Conservation (phyloP, 2,329 filamentous ascomycete species). For the Rutstroemia sp. region DNA sequence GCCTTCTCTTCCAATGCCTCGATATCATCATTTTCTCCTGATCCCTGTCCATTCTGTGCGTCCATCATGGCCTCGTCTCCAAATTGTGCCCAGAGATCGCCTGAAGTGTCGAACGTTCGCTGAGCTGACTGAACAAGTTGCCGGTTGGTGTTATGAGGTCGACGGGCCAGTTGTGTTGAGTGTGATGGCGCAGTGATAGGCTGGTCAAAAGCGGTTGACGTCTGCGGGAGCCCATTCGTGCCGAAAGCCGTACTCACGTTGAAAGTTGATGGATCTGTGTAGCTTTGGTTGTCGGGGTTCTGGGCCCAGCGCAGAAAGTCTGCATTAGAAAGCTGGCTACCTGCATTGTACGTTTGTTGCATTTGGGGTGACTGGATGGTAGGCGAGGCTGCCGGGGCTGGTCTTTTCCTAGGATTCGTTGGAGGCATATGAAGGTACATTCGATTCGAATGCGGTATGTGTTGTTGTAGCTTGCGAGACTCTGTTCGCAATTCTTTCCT, state of each 20-base stretch:
- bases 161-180: slow-evolving; percentile 28
- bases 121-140: slow-evolving; percentile 26
- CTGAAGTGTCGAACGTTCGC: slow-evolving; percentile 22
- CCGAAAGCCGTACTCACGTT: slow-evolving; percentile 22
- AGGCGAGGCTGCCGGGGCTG: slow-evolving; percentile 66
- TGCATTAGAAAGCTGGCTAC: slow-evolving; percentile 39
- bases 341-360: slow-evolving; percentile 41
- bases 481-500: background rate
- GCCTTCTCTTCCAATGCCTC: slow-evolving; percentile 75
- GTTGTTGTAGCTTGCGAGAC: background rate
- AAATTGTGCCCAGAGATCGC: slow-evolving; percentile 35
- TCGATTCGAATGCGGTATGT: slow-evolving; percentile 7
- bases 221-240: slow-evolving; percentile 16
- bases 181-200: slow-evolving; percentile 16
- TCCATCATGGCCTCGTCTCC: slow-evolving; percentile 29
- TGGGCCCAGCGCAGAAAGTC: slow-evolving; percentile 48
- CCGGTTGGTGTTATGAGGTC: slow-evolving; percentile 23
- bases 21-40: slow-evolving; percentile 60
- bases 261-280: slow-evolving; percentile 28
- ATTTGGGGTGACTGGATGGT: slow-evolving; percentile 45
- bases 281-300: slow-evolving; percentile 29
- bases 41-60: slow-evolving; percentile 31
- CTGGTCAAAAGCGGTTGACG: slow-evolving; percentile 17
- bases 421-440: slow-evolving; percentile 29
- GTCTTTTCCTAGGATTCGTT: slow-evolving; percentile 58